Conservation (phyloP, 768 basidiomycete species). For the Coprinopsis strossmayeri region DNA sequence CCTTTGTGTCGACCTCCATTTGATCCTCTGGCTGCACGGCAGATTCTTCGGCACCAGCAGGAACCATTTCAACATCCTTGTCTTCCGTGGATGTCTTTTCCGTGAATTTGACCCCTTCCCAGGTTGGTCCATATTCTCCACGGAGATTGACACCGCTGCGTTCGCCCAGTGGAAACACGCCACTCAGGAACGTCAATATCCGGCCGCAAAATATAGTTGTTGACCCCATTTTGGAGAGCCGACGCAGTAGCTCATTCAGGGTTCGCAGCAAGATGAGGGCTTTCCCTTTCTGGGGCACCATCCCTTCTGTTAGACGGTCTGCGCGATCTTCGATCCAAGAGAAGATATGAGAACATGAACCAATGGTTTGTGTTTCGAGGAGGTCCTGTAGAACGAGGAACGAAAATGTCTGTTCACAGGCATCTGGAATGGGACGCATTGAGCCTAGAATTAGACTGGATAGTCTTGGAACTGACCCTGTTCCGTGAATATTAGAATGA, state of each 20-base stretch:
- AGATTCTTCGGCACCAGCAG: slow-evolving; percentile 6
- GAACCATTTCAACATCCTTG: slow-evolving; percentile 23
- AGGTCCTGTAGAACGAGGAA: slow-evolving; percentile 74
- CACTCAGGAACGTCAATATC: slow-evolving; percentile 81
- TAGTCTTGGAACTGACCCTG: slow-evolving; percentile 42
- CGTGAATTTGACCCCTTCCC: slow-evolving; percentile 57
- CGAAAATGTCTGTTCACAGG: slow-evolving; percentile 71
- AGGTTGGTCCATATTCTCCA: slow-evolving; percentile 77
- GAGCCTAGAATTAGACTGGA: not conserved
- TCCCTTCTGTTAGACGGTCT: slow-evolving; percentile 61
- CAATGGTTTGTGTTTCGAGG: slow-evolving; percentile 79
- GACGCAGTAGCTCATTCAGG: slow-evolving; percentile 80
- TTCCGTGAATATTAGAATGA: slow-evolving; percentile 72
- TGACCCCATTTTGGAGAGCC: slow-evolving; percentile 79
- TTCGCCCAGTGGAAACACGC: slow-evolving; percentile 83
- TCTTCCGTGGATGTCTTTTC: slow-evolving; percentile 20
- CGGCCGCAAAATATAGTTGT: slow-evolving; percentile 86
- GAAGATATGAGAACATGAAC: slow-evolving; percentile 81
- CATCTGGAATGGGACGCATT: slow-evolving; percentile 38
- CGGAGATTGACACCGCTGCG: slow-evolving; percentile 88
- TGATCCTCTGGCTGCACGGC: slow-evolving; percentile 26
- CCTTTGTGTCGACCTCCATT: slow-evolving; percentile 56
- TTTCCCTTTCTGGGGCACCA: slow-evolving; percentile 85
- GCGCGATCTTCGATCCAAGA: slow-evolving; percentile 80
- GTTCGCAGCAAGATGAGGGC: slow-evolving; percentile 79